Percentiles rank a stretch among this genome's conserved stretches.
phyloP scores from a whole-genome alignment of 306 rosid species.

The Cicer judaicum region DNA sequence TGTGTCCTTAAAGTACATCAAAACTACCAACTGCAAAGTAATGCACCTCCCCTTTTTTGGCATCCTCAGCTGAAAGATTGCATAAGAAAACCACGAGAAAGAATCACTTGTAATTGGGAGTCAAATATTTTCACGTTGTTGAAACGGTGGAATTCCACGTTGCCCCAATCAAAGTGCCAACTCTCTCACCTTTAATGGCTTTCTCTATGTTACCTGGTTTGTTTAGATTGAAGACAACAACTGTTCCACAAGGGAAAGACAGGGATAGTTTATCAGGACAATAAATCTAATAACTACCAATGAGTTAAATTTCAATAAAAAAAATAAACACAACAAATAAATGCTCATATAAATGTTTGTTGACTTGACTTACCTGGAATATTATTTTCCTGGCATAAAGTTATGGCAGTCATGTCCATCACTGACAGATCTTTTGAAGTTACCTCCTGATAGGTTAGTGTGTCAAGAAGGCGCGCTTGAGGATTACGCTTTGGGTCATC shows the following conservation, averaged over 20 bases:
- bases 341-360: constrained; percentile 16
- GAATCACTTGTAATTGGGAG: constrained; percentile 33
- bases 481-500: constrained; percentile 80
- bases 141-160: constrained; percentile 56
- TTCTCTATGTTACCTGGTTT: constrained; percentile 85
- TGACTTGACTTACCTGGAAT: constrained; percentile 73
- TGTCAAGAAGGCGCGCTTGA: constrained; percentile 78
- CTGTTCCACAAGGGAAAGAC: constrained; percentile 54
- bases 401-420: constrained; percentile 98
- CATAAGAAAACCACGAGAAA: constrained; percentile 33
- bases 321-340: not conserved
- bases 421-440: constrained; percentile 85
- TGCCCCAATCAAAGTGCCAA: constrained; percentile 90
- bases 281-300: not conserved
- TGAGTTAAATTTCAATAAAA: constrained; percentile 9
- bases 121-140: constrained; percentile 53
- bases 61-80: constrained; percentile 41
- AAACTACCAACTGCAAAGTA: constrained; percentile 36
- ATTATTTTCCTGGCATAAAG: constrained; percentile 92
- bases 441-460: constrained; percentile 80
- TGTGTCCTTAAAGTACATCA: constrained; percentile 24
- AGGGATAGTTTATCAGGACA: constrained; percentile 30
- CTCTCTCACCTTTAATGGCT: constrained; percentile 86
- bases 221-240: constrained; percentile 88
- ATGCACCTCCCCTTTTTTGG: constrained; percentile 27